Percentiles rank a stretch among this genome's conserved stretches.
phyloP scores from a whole-genome alignment of 768 basidiomycete species.

The Boletus reticulatus region DNA sequence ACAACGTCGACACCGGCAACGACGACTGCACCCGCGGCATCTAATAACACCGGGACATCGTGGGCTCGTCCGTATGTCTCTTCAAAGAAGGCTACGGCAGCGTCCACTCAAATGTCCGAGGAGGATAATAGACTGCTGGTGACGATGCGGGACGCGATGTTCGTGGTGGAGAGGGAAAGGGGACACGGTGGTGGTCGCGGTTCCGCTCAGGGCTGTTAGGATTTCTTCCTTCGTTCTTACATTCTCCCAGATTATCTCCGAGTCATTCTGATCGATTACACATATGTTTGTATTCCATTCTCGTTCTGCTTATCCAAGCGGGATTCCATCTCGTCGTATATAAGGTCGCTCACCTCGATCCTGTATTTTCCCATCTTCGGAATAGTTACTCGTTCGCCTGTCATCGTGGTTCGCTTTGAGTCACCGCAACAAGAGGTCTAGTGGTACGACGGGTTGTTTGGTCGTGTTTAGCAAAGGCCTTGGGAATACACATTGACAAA shows the following conservation, averaged over 20 bases:
- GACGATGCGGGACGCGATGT: slow-evolving; percentile 80
- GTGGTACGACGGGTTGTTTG: slow-evolving; percentile 8
- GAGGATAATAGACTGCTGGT: slow-evolving; percentile 59
- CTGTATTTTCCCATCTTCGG: too few relatives aligned
- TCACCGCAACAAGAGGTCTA: too few relatives aligned
- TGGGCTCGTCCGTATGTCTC: slow-evolving; percentile 69
- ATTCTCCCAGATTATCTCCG: too few relatives aligned
- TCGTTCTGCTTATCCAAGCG: too few relatives aligned
- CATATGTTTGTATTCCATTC: too few relatives aligned
- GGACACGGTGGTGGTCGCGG: slow-evolving; percentile 83
- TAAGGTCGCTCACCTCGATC: too few relatives aligned
- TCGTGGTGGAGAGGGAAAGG: slow-evolving; percentile 79
- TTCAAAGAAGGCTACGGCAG: slow-evolving; percentile 41
- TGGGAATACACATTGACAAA: slow-evolving; percentile 24
- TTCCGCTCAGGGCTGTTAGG: slow-evolving; percentile 70
- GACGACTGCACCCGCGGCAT: slow-evolving; percentile 31
- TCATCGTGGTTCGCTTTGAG: too few relatives aligned
- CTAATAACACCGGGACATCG: slow-evolving; percentile 30
- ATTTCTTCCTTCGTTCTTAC: too few relatives aligned
- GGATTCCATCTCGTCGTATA: too few relatives aligned
- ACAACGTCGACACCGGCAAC: slow-evolving; percentile 30
- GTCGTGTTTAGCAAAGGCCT: slow-evolving; percentile 23
- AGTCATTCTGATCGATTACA: too few relatives aligned
- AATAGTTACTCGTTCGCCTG: too few relatives aligned
- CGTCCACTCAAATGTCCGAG: slow-evolving; percentile 41